Base-by-base conservation (phyloP, 495 filamentous ascomycete genomes). In the Oleoguttula mirabilis region DNA sequence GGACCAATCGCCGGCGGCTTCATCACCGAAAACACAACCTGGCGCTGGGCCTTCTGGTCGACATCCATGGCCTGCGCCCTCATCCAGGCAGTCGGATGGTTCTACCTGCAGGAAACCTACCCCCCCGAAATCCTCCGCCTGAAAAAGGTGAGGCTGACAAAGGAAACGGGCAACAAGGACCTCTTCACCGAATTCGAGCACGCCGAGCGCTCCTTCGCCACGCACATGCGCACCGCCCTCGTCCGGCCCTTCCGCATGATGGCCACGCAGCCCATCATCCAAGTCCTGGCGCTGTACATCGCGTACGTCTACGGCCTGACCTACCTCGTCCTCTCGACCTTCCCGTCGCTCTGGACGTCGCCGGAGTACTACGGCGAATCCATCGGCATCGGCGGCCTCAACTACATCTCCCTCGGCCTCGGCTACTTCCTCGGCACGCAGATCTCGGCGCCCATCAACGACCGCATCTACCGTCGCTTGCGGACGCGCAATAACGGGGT, bases 31-130 rank as follows among this genome's bases (percentile, higher is more conserved):
- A 72, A 79, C 32, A 79, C 73, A 5, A 76, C 68, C 1, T 84
- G 80, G 80, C 66, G 78, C 27, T 85, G 80, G 80, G 63, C 73
- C 20, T 84, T 85, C 62, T 62, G 52, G 50, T 40, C 57, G 8
- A 57, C 72, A 4, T 71, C 76, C 0, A 79, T 85, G 39, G 69
- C 68, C 6, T 74, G 76, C 51, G 76, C 55, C 3, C 22, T 75
- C 5, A 71, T 86, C 43, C 80, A 82, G 55, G 4, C 70, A 19
- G 61, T 65, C 1, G 82, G 79, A 2, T 39, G 85, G 2, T 73
- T 84, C 56, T 73, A 76, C 50, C 67, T 87, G 0, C 74, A 69
- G 73, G 70, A 56, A 61, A 84, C 82, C 2, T 84, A 84, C 58
- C 65, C 66, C 1, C 80, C 80, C 0, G 68, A 68, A 28, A 64